Evolutionary conservation across 75 land plant species (phyloP), one percentile per base, ranked within the genome.

Genomic region (Selaginella moellendorffii): DNA sequence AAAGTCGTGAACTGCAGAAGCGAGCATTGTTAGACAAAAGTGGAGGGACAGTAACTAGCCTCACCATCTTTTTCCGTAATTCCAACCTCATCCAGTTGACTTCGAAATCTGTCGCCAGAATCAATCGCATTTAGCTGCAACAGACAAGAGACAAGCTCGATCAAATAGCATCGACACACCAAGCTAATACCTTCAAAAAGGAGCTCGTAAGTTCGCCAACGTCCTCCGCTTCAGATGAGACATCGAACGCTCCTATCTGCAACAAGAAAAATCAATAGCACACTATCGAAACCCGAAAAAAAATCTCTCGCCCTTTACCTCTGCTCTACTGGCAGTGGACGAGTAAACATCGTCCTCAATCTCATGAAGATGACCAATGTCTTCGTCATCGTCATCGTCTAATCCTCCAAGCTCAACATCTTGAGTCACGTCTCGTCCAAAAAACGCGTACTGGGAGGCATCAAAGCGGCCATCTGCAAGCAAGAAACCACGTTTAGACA

Each of bases 361-460:
- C 17, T 22, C 78, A 24, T 63, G 75, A 23, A 78, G 30, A 23
- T 67, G 53, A 1, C 65, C 65, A 27, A 63, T 54, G 19, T 76
- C 78, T 51, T 83, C 87, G 14, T 36, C 46, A 5, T 36, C 46
- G 52, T 81, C 90, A 53, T 89, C 96, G 28, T 86, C 96, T 31
- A 86, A 72, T 36, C 91, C 91, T 17, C 96, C 96, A 22, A 86
- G 69, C 56, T 87, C 92, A 66, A 84, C 82, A 65, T 87, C 97
- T 63, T 90, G 85, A 25, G 79, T 69, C 29, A 71, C 76, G 62
- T 75, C 82, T 14, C 81, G 75, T 2, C 97, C 88, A 79, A 90
- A 90, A 63, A 90, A 90, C 27, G 92, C 88, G 79, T 90, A 90
- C 54, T 90, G 97, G 36, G 92, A 82, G 24, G 97, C 97, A 90